Evolutionary conservation across 306 rosid species (phyloP).

Genomic region (Ceratonia siliqua): DNA sequence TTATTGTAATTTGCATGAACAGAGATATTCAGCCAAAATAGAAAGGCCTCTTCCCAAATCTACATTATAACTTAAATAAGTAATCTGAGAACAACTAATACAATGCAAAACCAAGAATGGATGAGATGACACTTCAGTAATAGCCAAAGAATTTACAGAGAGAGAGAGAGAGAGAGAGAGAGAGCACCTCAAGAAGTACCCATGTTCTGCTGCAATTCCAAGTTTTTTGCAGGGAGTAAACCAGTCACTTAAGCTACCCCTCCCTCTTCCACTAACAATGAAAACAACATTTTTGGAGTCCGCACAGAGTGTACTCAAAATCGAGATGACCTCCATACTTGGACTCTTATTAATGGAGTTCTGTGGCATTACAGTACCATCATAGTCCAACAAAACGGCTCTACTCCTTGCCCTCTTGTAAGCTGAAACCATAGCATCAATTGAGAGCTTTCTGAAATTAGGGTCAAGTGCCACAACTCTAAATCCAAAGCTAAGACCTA

Average conservation of each 20-base stretch:
- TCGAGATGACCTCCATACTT: slow-evolving; percentile 61
- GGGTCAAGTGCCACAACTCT: slow-evolving; percentile 87
- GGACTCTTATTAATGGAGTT: slow-evolving; percentile 71
- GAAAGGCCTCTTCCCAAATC: slow-evolving; percentile 5
- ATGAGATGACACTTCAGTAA: slow-evolving; percentile 2
- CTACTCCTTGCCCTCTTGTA: slow-evolving; percentile 57
- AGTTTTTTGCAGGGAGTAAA: slow-evolving; percentile 65
- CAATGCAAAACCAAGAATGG: not conserved
- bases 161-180: slow-evolving; percentile 24
- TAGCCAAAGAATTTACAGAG: not conserved
- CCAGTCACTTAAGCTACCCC: slow-evolving; percentile 70
- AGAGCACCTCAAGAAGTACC: slow-evolving; percentile 68
- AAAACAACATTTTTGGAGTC: slow-evolving; percentile 73
- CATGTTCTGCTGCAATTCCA: slow-evolving; percentile 85
- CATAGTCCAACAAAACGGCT: slow-evolving; percentile 82
- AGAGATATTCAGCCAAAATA: not conserved
- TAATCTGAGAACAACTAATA: slow-evolving; percentile 7
- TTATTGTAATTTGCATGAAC: not conserved
- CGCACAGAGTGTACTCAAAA: slow-evolving; percentile 58
- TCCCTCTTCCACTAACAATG: slow-evolving; percentile 83
- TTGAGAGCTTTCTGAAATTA: slow-evolving; percentile 72
- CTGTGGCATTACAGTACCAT: slow-evolving; percentile 85
- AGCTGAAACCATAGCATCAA: slow-evolving; percentile 66
- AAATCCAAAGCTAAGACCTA: slow-evolving; percentile 75
- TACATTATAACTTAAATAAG: slow-evolving; percentile 4